Evolutionary conservation across 441 rosid genomes (phyloP), one percentile per base, ranked within the genome.

Genomic region (Hypseocharis bilobata): DNA sequence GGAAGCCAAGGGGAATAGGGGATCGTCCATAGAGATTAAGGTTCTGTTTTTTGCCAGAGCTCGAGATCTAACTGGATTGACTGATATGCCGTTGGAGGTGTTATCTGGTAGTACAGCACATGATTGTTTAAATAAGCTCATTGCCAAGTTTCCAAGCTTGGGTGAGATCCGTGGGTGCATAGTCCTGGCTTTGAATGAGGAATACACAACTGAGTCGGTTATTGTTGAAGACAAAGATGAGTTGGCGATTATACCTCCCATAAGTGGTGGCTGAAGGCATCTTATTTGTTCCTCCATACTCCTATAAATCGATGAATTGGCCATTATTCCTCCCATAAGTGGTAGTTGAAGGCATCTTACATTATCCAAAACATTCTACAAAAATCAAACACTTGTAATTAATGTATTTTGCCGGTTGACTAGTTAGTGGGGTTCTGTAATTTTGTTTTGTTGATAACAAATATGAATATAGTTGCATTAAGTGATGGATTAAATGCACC

Each of bases 231-330:
- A 88, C 58, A 81, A 77, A 63, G 96, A 92, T 62, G 96, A 89
- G 77, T 70, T 89, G 72, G 98, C 96, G 5, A 82, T 89, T 17
- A 92, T 92, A 71, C 98, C 96, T 82, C 98, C 96, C 11, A 89
- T 92, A 34, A 92, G 98, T 29, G 94, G 96, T 7, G 98, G 98
- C 65, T 92, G 49, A 42, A 74, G 82, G 54, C 17, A 16, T 17
- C 1, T 55, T 62, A 30, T 30, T 30, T 30, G 6, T 6, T 2
- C 3, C 3, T 30, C 36, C 36, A 2, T 30, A 30, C 3, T 30
- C 36, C 36, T 30, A 2, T 6, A 30, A 30, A 6, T 6, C 36
- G n/a, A n/a, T n/a, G n/a, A n/a, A n/a, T n/a, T n/a, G n/a, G n/a
- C n/a, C n/a, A n/a, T n/a, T n/a, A n/a, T n/a, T n/a, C n/a, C n/a